Evolutionary conservation across 2,329 filamentous ascomycete species (phyloP).

Genomic region (Stenocarpella maydis): DNA sequence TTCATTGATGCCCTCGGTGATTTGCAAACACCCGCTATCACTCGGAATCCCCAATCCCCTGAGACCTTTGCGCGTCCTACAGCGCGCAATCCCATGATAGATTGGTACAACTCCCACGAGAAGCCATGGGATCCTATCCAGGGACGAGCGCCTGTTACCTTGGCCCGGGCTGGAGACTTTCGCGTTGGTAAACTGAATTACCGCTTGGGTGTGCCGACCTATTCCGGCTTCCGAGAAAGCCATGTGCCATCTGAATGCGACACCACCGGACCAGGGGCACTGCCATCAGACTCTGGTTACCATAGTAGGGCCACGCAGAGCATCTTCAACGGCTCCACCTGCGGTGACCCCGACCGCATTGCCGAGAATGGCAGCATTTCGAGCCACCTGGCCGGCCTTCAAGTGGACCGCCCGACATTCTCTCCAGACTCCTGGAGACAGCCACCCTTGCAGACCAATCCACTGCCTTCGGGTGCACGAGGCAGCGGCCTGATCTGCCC

Average conservation of each 20-base stretch:
- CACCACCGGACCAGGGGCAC: constrained; percentile 43
- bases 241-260: constrained; percentile 35
- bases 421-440: constrained; percentile 29
- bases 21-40: constrained; percentile 14
- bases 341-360: constrained; percentile 51
- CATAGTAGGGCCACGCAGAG: constrained; percentile 53
- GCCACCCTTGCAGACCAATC: background rate
- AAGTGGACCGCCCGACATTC: constrained; percentile 32
- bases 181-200: constrained; percentile 9
- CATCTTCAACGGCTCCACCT: constrained; percentile 53
- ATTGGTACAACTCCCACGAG: constrained; percentile 19
- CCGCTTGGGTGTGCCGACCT: constrained; percentile 3
- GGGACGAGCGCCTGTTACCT: background rate
- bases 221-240: constrained; percentile 23
- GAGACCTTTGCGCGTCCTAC: constrained; percentile 18
- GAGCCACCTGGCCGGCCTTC: constrained; percentile 45
- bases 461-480: background rate
- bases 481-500: constrained; percentile 45
- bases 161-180: background rate
- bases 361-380: constrained; percentile 51
- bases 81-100: constrained; percentile 2
- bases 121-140: constrained; percentile 33
- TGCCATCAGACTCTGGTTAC: constrained; percentile 57
- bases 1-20: constrained; percentile 26
- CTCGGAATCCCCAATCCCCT: background rate